phyloP scores from a whole-genome alignment of 78 protist genomes.

The Fonticula alba region DNA sequence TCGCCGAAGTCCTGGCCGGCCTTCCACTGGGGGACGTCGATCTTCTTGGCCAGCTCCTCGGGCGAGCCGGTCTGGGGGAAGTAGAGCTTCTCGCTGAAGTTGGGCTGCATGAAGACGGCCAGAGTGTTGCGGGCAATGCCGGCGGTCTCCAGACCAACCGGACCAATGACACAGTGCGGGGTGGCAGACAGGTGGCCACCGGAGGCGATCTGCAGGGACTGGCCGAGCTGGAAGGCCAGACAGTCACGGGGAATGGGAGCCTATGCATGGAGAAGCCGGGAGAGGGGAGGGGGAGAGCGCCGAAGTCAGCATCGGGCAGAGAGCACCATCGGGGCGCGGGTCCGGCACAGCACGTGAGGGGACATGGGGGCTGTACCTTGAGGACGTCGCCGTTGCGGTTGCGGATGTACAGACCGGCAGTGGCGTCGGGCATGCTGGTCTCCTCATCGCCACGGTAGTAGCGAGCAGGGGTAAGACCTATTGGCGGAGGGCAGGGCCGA shows the following conservation, averaged over 20 bases:
- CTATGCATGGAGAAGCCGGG: not conserved
- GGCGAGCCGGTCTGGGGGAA: not conserved
- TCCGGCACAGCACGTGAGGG: no score
- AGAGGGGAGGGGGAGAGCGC: no score
- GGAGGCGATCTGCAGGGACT: conserved; percentile 15
- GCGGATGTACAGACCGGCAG: not conserved
- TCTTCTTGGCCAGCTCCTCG: not conserved
- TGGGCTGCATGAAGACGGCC: conserved; percentile 7
- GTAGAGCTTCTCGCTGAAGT: not conserved
- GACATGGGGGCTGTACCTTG: no score
- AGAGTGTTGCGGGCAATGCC: conserved; percentile 7
- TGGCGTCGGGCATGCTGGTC: not conserved
- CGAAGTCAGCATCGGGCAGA: no score
- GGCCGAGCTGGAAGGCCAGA: conserved; percentile 29
- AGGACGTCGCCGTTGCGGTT: not conserved
- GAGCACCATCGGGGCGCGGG: no score
- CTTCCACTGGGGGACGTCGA: not conserved
- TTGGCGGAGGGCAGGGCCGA: not conserved
- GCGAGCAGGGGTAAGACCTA: not conserved
- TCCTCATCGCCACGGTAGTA: no score
- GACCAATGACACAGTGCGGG: conserved; percentile 14
- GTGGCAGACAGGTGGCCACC: conserved; percentile 35
- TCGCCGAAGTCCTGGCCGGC: conserved; percentile 3
- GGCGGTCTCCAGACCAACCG: not conserved
- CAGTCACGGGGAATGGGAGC: conserved; percentile 4